Evolutionary conservation across 2,329 filamentous ascomycete species (phyloP).

Genomic region (Aspergillus japonicus): DNA sequence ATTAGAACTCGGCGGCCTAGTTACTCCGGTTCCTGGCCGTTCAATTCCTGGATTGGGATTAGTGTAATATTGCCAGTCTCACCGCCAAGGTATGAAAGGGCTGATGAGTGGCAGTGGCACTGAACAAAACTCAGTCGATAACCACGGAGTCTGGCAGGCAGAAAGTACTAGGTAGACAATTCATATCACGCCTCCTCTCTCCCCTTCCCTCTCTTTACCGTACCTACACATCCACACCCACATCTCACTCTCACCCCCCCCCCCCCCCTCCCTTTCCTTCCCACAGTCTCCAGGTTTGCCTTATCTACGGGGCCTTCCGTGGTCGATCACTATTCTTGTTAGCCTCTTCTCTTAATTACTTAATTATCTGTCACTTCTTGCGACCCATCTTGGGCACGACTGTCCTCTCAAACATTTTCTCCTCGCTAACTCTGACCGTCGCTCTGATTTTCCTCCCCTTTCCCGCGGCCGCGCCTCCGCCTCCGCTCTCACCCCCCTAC

Average conservation of each 20-base stretch:
- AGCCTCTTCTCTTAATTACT: not conserved
- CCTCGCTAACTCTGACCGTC: conserved; percentile 9
- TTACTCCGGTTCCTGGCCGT: conserved; percentile 8
- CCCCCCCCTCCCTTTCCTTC: not conserved
- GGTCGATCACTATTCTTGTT: not conserved
- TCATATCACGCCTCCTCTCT: not conserved
- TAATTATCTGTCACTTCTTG: not conserved
- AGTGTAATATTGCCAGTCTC: conserved; percentile 4
- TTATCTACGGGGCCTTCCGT: not conserved
- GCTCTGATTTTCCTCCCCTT: conserved; percentile 18
- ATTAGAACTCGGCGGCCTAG: conserved; percentile 15
- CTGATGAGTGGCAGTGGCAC: not conserved
- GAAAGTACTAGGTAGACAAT: too few species aligned
- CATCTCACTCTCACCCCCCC: not conserved
- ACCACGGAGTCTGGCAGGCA: not conserved
- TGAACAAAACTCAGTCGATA: conserved; percentile 2
- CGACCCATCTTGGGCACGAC: not conserved
- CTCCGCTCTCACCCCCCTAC: conserved; percentile 11
- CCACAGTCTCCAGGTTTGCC: not conserved
- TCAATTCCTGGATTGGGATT: conserved; percentile 2
- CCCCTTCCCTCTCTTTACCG: not conserved
- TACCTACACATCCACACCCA: not conserved
- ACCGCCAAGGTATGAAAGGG: conserved; percentile 7
- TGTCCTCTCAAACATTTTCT: conserved; percentile 1
- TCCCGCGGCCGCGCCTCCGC: conserved; percentile 14